Base-by-base conservation (phyloP, 768 basidiomycete species). In the Dioszegia aurantiaca region DNA sequence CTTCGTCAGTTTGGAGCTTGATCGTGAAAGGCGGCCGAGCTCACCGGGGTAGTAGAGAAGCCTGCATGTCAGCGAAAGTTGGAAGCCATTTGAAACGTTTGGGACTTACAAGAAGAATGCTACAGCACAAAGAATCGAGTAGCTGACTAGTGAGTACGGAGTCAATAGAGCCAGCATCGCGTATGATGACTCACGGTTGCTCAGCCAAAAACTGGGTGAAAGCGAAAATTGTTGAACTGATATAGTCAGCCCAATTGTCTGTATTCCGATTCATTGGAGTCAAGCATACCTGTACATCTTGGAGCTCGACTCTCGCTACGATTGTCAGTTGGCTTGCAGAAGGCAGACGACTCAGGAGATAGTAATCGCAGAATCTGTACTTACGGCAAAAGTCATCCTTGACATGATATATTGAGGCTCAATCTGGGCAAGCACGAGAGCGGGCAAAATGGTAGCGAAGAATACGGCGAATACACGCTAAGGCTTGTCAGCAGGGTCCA, bases 371-470 rank as follows among this genome's bases (percentile, higher is more conserved):
- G 21, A 21, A 33, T 39, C 9, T 17, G 17, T 6, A 51, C 59
- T 54, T 60, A 58, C 69, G 60, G 67, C 72, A 62, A 77, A 78
- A 24, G 70, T 75, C 68, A 73, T 77, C 74, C 89, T 79, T 60
- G 86, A 86, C 72, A 83, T 76, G 68, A 92, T 87, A 79, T 88
- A 94, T 76, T 87, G 77, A 0, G 90, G 90, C 76, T 89, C 86
- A 44, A 88, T 84, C 70, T 89, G 89, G 2, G 83, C 78, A 81
- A 91, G 87, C 54, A 93, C 79, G 58, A 91, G 82, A 8, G 87
- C 85, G 11, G 87, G 88, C 83, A 75, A 67, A 86, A 87, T 69
- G 42, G 78, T 77, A 10, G 68, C 70, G 57, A 78, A 77, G 74
- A 80, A 80, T 54, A 89, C 85, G 26, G 82, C 83, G 77, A 91